phyloP scores from a whole-genome alignment of 2,329 filamentous ascomycete species.

The Colletotrichum viniferum region DNA sequence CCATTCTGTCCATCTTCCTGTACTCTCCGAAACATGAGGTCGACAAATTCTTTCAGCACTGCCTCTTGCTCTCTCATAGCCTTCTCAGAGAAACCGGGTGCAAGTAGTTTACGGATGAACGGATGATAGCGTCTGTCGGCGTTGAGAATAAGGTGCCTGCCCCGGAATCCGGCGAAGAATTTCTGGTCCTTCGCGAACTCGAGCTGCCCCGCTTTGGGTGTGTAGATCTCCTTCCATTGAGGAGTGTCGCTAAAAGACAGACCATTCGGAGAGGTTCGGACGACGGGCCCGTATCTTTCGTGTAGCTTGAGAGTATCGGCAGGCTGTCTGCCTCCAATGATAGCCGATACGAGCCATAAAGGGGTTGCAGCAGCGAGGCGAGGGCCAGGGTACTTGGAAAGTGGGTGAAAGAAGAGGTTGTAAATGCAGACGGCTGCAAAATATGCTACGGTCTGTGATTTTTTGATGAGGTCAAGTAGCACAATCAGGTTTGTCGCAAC shows the following conservation, averaged over 20 bases:
- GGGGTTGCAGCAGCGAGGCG: neutral
- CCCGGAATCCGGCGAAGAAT: neutral
- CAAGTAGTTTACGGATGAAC: neutral
- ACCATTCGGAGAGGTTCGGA: slow-evolving; percentile 50
- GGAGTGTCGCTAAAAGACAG: slow-evolving; percentile 43
- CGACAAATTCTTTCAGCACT: slow-evolving; percentile 38
- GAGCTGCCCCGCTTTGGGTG: slow-evolving; percentile 16
- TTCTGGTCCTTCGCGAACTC: slow-evolving; percentile 10
- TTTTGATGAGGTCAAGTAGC: neutral
- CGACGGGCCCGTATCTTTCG: slow-evolving; percentile 44
- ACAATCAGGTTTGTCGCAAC: neutral
- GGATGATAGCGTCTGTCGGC: neutral
- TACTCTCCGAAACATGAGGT: slow-evolving; percentile 40
- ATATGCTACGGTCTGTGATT: neutral
- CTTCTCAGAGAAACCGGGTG: slow-evolving; percentile 26
- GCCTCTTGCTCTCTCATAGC: slow-evolving; percentile 26
- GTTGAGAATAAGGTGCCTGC: slow-evolving; percentile 19
- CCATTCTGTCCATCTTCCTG: slow-evolving; percentile 27
- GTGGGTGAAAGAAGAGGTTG: slow-evolving; percentile 37
- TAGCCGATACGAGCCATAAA: neutral
- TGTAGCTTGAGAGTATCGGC: slow-evolving; percentile 35
- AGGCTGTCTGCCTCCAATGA: slow-evolving; percentile 21
- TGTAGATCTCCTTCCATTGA: slow-evolving; percentile 45
- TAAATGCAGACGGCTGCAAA: slow-evolving; percentile 18
- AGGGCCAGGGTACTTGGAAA: slow-evolving; percentile 32